Evolutionary conservation across 352 stramenopile species (phyloP).

Genomic region (Plasmopara muralis): DNA sequence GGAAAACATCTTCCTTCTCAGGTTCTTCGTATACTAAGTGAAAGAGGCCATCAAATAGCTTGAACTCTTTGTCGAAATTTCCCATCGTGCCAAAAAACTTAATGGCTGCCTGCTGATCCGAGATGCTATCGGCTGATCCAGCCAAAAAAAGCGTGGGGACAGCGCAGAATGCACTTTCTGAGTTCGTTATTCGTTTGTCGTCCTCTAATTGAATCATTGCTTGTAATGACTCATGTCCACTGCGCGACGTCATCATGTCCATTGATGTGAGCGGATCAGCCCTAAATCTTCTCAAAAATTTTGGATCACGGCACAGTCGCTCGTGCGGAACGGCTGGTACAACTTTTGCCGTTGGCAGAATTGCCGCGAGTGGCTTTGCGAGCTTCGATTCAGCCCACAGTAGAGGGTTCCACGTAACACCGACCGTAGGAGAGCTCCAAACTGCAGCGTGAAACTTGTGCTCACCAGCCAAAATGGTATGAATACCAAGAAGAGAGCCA

Average conservation of each 20-base stretch:
- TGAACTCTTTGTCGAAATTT: slow-evolving; percentile 54
- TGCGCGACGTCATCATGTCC: slow-evolving; percentile 34
- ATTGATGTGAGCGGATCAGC: slow-evolving; percentile 31
- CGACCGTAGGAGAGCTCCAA: slow-evolving; percentile 27
- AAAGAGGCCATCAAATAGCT: slow-evolving; percentile 46
- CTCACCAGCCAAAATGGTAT: slow-evolving; percentile 29
- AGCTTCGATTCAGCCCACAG: slow-evolving; percentile 25
- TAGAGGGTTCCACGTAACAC: slow-evolving; percentile 27
- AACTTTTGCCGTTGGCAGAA: slow-evolving; percentile 28
- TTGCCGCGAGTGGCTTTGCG: slow-evolving; percentile 13
- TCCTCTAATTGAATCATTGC: slow-evolving; percentile 32
- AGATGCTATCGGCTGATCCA: slow-evolving; percentile 40
- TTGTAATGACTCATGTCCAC: slow-evolving; percentile 27
- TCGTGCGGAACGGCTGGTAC: slow-evolving; percentile 30
- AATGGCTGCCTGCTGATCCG: slow-evolving; percentile 32
- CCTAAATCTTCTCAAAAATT: slow-evolving; percentile 27
- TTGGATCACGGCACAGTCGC: slow-evolving; percentile 30
- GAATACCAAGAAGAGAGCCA: slow-evolving; percentile 28
- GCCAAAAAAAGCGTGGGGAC: slow-evolving; percentile 32
- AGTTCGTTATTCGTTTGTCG: slow-evolving; percentile 18
- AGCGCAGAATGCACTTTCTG: slow-evolving; percentile 19
- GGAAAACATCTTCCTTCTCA: slow-evolving; percentile 42
- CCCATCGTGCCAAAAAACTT: slow-evolving; percentile 40
- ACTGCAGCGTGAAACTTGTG: slow-evolving; percentile 33
- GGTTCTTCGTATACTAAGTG: slow-evolving; percentile 56